Evolutionary conservation across 2,329 filamentous ascomycete genomes (phyloP).

Genomic region (Ceratocystiopsis brevicomis): DNA sequence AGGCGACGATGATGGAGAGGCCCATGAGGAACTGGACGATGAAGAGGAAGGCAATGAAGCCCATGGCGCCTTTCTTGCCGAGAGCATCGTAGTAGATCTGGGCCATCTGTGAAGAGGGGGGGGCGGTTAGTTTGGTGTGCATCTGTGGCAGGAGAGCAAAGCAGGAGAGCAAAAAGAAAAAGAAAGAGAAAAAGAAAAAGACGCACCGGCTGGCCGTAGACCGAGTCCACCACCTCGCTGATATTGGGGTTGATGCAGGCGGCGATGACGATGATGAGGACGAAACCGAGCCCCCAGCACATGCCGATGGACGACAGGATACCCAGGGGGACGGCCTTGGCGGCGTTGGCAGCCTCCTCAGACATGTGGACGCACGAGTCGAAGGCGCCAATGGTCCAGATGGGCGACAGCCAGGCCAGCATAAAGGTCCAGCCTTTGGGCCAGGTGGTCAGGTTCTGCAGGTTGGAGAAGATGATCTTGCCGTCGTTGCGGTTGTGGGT

Average conservation of each 20-base stretch:
- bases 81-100: constrained; percentile 42
- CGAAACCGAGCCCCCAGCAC: constrained; percentile 33
- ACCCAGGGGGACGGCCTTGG: constrained; percentile 30
- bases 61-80: constrained; percentile 38
- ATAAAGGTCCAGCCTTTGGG: constrained; percentile 39
- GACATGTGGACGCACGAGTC: constrained; percentile 33
- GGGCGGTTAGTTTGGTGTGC: too few relatives aligned
- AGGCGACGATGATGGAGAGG: constrained; percentile 36
- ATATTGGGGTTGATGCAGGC: constrained; percentile 36
- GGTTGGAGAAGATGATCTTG: constrained; percentile 34
- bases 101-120: constrained; percentile 15
- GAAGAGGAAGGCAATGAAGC: constrained; percentile 38
- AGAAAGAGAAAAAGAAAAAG: not conserved
- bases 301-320: constrained; percentile 38
- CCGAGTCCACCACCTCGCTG: constrained; percentile 24
- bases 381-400: constrained; percentile 41
- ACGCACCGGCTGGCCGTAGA: constrained; percentile 32
- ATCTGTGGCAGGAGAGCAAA: too few relatives aligned
- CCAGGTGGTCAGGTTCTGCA: constrained; percentile 39
- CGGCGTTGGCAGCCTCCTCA: constrained; percentile 41
- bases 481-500: constrained; percentile 22
- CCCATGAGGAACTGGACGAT: constrained; percentile 45
- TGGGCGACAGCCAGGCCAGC: constrained; percentile 39
- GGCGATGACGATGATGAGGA: constrained; percentile 37
- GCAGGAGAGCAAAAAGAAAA: not conserved